phyloP scores from a whole-genome alignment of 176 grass and related monocot genomes.

The Ananas comosus region DNA sequence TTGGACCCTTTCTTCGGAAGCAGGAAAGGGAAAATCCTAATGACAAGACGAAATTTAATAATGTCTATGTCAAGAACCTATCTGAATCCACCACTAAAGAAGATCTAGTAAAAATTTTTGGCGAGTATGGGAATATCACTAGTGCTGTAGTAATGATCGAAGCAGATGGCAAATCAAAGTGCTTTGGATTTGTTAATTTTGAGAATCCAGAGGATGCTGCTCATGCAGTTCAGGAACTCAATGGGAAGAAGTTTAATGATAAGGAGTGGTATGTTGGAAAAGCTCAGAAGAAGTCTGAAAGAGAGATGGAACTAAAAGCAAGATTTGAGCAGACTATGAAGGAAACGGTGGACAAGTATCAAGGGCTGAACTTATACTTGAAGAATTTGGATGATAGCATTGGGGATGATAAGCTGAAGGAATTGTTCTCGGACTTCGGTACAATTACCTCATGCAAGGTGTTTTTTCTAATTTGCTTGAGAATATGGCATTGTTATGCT shows the following conservation, averaged over 20 bases:
- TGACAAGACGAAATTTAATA: conserved; percentile 62
- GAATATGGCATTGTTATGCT: neutral
- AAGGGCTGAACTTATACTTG: conserved; percentile 75
- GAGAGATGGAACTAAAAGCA: conserved; percentile 73
- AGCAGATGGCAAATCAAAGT: conserved; percentile 82
- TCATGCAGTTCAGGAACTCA: conserved; percentile 69
- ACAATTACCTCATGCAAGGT: conserved; percentile 90
- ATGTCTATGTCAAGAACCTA: conserved; percentile 92
- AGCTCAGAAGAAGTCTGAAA: conserved; percentile 92
- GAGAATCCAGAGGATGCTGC: conserved; percentile 66
- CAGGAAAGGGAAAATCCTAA: conserved; percentile 56
- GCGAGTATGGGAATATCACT: conserved; percentile 73
- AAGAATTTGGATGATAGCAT: conserved; percentile 92
- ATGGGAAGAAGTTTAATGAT: conserved; percentile 74
- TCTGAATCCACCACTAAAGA: conserved; percentile 70
- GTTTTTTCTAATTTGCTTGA: neutral
- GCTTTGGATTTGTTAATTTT: conserved; percentile 99
- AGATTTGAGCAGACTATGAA: conserved; percentile 77
- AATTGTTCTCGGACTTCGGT: conserved; percentile 65
- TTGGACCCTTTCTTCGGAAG: conserved; percentile 87
- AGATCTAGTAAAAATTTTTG: conserved; percentile 72
- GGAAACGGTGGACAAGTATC: conserved; percentile 49
- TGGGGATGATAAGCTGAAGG: conserved; percentile 72
- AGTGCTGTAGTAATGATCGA: conserved; percentile 87
- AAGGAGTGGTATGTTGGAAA: conserved; percentile 95